Conservation (phyloP, 768 basidiomycete species). For the Russula earlei region DNA sequence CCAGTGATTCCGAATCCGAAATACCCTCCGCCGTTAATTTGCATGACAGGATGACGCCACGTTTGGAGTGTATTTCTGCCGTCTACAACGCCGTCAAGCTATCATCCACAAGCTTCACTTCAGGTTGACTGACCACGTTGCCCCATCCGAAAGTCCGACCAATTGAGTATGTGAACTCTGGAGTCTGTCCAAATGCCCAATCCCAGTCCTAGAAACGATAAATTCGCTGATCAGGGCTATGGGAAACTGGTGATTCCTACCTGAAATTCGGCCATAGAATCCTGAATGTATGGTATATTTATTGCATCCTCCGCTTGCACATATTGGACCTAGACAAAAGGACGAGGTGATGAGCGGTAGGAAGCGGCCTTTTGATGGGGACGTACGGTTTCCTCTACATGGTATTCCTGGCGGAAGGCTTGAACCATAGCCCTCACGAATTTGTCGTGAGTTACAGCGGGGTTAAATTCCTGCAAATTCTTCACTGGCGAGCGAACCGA, state of each 20-base stretch:
- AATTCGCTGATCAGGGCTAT: background rate
- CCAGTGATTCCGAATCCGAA: conserved; percentile 20
- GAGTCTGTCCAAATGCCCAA: conserved; percentile 89
- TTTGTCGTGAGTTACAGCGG: conserved; percentile 47
- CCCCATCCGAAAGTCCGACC: conserved; percentile 32
- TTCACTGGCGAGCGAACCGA: conserved; percentile 91
- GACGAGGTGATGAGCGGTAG: background rate
- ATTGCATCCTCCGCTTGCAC: conserved; percentile 34
- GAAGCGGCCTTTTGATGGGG: background rate
- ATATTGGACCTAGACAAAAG: conserved; percentile 12
- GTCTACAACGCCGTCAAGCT: conserved; percentile 26
- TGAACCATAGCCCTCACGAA: conserved; percentile 62
- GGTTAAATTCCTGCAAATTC: conserved; percentile 56
- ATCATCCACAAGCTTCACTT: background rate
- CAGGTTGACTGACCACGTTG: conserved; percentile 29
- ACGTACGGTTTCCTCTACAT: conserved; percentile 29
- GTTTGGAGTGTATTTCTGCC: conserved; percentile 48
- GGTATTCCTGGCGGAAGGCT: conserved; percentile 59
- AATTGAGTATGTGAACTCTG: conserved; percentile 73
- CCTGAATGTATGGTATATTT: conserved; percentile 48
- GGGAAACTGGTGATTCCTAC: conserved; percentile 31
- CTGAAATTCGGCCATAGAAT: conserved; percentile 64
- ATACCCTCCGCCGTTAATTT: conserved; percentile 16
- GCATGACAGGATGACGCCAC: conserved; percentile 53
- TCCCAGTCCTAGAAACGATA: conserved; percentile 63